Conservation (phyloP, 768 basidiomycete genomes). For the Suillus tomentosus region DNA sequence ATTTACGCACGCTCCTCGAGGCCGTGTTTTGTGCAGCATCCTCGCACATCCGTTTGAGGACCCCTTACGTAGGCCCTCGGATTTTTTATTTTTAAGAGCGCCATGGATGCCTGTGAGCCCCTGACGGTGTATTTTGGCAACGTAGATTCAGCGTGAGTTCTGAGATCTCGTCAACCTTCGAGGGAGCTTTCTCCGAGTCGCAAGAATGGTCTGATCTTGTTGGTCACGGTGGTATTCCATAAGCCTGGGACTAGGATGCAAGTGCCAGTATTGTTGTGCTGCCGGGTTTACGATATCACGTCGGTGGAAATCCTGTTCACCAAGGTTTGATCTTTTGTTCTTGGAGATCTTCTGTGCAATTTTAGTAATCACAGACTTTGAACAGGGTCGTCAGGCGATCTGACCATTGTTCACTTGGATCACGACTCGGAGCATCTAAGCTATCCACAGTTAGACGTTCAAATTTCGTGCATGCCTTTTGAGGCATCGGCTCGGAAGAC, state of each 20-base stretch:
- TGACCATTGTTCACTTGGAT: not conserved
- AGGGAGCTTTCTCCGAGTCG: not conserved
- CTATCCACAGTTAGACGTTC: not conserved
- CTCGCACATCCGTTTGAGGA: not conserved
- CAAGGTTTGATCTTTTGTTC: not conserved
- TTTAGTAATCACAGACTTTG: not conserved
- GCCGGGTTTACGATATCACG: conserved; percentile 1
- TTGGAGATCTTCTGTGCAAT: not conserved
- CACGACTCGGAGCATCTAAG: not conserved
- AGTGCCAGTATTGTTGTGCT: not conserved
- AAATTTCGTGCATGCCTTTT: not conserved
- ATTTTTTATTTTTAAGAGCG: not conserved
- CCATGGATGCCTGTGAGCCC: not conserved
- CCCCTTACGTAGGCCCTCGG: not conserved
- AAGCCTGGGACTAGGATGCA: not conserved
- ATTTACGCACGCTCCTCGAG: not conserved
- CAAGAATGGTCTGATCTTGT: not conserved
- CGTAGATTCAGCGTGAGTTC: not conserved
- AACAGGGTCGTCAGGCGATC: not conserved
- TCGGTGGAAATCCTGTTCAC: not conserved
- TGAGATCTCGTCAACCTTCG: not conserved
- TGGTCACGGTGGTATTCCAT: not conserved
- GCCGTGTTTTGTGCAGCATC: not conserved
- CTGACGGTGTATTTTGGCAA: not conserved
- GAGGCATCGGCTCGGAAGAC: not conserved